A percentile compares a stretch with the other conserved stretches of the same genome.
These are phyloP conservation scores for Myxozyma sirexii DNA, from an alignment of 805 yeast species.

Conservation along the genomic window DNA sequence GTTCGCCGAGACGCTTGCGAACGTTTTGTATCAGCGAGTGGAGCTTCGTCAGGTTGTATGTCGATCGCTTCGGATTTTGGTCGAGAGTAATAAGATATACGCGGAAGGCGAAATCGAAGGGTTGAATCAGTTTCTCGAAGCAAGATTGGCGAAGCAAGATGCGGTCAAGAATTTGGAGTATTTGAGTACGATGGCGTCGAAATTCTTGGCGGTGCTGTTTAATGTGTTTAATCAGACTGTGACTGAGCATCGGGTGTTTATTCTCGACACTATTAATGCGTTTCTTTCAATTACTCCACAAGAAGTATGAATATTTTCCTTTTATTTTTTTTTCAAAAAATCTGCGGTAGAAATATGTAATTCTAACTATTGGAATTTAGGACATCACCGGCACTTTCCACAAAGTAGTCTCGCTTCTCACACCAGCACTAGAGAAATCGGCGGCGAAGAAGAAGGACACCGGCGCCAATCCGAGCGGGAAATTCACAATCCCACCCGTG, in stretches of 20 bases:
- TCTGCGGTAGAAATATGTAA: too few species aligned
- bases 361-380: too few species aligned
- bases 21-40: slow-evolving; percentile 70
- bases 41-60: slow-evolving; percentile 81
- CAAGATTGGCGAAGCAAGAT: slow-evolving; percentile 59
- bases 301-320: too few species aligned
- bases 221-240: slow-evolving; percentile 90
- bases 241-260: slow-evolving; percentile 79
- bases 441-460: slow-evolving; percentile 43
- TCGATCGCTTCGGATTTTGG: slow-evolving; percentile 74
- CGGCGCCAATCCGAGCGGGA: slow-evolving; percentile 37
- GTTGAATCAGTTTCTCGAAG: slow-evolving; percentile 56
- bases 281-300: slow-evolving; percentile 66
- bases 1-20: slow-evolving; percentile 78
- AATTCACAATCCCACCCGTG: slow-evolving; percentile 51
- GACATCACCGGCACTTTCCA: slow-evolving; percentile 78
- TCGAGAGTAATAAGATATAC: slow-evolving; percentile 69
- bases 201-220: slow-evolving; percentile 81
- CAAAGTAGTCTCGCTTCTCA: slow-evolving; percentile 79
- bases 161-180: slow-evolving; percentile 63
- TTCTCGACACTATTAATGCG: slow-evolving; percentile 82
- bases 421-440: slow-evolving; percentile 57
- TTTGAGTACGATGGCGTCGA: slow-evolving; percentile 63
- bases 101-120: slow-evolving; percentile 61
- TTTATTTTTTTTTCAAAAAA: too few species aligned